Evolutionary conservation across 768 basidiomycete species (phyloP).

Genomic region (Mycena rebaudengoi): DNA sequence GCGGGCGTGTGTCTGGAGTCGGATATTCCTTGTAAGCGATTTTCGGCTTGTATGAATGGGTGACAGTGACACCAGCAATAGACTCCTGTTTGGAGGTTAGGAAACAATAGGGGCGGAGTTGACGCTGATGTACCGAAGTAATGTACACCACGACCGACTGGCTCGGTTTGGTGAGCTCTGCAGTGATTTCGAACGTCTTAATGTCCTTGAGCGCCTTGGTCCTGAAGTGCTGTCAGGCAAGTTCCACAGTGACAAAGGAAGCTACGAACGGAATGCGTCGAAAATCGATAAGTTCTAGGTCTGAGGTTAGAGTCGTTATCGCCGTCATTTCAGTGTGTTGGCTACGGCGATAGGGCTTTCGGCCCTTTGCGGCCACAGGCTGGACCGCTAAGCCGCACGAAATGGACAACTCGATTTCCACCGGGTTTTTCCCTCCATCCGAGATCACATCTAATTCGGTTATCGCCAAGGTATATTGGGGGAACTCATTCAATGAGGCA

Average conservation of each 20-base stretch:
- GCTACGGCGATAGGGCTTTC: slow-evolving; percentile 53
- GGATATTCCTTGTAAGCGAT: slow-evolving; percentile 67
- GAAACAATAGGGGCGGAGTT: slow-evolving; percentile 10
- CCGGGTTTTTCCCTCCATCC: slow-evolving; percentile 56
- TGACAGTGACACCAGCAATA: slow-evolving; percentile 70
- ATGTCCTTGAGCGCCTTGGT: slow-evolving; percentile 70
- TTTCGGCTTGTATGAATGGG: slow-evolving; percentile 64
- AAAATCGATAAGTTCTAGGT: slow-evolving; percentile 79
- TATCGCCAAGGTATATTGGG: slow-evolving; percentile 66
- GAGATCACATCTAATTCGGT: slow-evolving; percentile 55
- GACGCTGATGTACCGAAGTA: slow-evolving; percentile 57
- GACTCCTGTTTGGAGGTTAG: slow-evolving; percentile 63
- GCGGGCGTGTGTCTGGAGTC: slow-evolving; percentile 75
- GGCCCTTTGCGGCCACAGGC: slow-evolving; percentile 41
- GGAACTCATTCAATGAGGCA: slow-evolving; percentile 66
- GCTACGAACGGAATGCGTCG: slow-evolving; percentile 75
- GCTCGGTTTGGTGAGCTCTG: slow-evolving; percentile 76
- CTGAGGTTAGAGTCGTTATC: slow-evolving; percentile 80
- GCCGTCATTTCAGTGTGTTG: slow-evolving; percentile 80
- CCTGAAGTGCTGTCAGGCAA: slow-evolving; percentile 45
- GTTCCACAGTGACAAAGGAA: background rate
- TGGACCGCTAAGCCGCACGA: slow-evolving; percentile 61
- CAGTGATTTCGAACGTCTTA: slow-evolving; percentile 68
- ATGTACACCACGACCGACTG: slow-evolving; percentile 70
- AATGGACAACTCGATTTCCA: slow-evolving; percentile 64